phyloP scores from a whole-genome alignment of 2,329 filamentous ascomycete species.

The Ciborinia camelliae region DNA sequence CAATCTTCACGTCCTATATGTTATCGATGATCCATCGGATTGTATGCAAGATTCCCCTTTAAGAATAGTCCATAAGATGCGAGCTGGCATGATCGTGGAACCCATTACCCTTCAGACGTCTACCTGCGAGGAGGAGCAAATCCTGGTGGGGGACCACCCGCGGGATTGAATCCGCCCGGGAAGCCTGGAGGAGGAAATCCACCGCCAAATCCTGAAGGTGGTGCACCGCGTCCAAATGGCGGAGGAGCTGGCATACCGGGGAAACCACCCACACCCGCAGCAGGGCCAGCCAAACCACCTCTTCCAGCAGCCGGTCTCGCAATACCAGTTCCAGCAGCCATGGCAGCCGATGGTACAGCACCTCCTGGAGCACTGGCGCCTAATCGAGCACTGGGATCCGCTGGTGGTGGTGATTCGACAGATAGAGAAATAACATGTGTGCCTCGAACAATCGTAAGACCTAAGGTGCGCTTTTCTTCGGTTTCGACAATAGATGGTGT shows the following conservation, averaged over 20 bases:
- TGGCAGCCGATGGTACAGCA: constrained; percentile 50
- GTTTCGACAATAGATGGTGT: constrained; percentile 71
- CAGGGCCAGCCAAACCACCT: constrained; percentile 84
- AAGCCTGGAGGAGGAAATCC: constrained; percentile 48
- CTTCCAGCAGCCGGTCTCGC: constrained; percentile 87
- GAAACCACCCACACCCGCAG: constrained; percentile 78
- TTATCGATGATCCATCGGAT: background rate
- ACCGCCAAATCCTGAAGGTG: constrained; percentile 45
- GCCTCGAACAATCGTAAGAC: constrained; percentile 89
- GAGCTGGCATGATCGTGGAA: constrained; percentile 5
- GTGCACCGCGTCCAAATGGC: constrained; percentile 47
- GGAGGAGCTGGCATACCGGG: constrained; percentile 52
- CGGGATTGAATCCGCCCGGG: constrained; percentile 35
- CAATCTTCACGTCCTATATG: background rate
- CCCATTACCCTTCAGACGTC: constrained; percentile 16
- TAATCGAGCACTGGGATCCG: constrained; percentile 85
- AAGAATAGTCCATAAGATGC: background rate
- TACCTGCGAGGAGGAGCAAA: constrained; percentile 42
- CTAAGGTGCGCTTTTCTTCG: constrained; percentile 96
- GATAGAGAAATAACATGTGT: constrained; percentile 93
- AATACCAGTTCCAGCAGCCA: constrained; percentile 83
- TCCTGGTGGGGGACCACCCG: constrained; percentile 54
- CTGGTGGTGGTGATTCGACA: constrained; percentile 91
- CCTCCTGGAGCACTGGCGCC: constrained; percentile 71
- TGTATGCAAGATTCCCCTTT: background rate